Conservation (phyloP, 805 yeast genomes). For the Candida tammaniensis region DNA sequence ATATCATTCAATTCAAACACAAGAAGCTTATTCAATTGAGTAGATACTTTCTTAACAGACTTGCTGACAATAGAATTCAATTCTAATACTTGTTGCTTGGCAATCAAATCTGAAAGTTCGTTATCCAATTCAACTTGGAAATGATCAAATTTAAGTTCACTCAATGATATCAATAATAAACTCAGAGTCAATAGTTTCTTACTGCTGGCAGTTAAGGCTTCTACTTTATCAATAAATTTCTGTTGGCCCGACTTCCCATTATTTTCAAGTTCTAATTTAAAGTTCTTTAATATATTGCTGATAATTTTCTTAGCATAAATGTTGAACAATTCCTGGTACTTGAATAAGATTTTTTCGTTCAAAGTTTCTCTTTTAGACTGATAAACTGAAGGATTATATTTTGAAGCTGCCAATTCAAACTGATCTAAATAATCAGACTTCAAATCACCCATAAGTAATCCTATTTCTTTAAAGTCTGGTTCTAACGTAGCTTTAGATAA, state of each 20-base stretch:
- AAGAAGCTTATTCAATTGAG: constrained; percentile 50
- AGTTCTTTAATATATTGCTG: constrained; percentile 13
- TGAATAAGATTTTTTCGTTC: constrained; percentile 33
- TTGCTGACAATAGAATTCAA: constrained; percentile 31
- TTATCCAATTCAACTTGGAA: constrained; percentile 18
- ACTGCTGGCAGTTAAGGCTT: constrained; percentile 4
- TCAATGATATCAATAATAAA: constrained; percentile 24
- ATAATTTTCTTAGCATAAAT: constrained; percentile 19
- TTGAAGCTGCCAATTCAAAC: constrained; percentile 73
- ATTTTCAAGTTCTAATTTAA: constrained; percentile 11
- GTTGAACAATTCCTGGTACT: constrained; percentile 38
- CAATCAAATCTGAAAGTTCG: constrained; percentile 42
- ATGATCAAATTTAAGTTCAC: constrained; percentile 24
- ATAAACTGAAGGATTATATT: constrained; percentile 69
- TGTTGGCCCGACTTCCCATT: constrained; percentile 9
- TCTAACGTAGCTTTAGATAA: constrained; percentile 8
- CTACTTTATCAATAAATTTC: constrained; percentile 16
- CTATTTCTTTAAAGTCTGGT: constrained; percentile 47
- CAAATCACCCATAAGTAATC: constrained; percentile 41
- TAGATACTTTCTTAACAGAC: constrained; percentile 45
- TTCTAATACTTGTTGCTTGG: constrained; percentile 34
- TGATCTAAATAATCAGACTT: constrained; percentile 44
- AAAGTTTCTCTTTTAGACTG: constrained; percentile 56
- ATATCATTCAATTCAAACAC: constrained; percentile 50
- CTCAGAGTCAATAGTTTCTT: constrained; percentile 13